Conservation (phyloP, 768 basidiomycete species). For the Leccinum subgranulosum region DNA sequence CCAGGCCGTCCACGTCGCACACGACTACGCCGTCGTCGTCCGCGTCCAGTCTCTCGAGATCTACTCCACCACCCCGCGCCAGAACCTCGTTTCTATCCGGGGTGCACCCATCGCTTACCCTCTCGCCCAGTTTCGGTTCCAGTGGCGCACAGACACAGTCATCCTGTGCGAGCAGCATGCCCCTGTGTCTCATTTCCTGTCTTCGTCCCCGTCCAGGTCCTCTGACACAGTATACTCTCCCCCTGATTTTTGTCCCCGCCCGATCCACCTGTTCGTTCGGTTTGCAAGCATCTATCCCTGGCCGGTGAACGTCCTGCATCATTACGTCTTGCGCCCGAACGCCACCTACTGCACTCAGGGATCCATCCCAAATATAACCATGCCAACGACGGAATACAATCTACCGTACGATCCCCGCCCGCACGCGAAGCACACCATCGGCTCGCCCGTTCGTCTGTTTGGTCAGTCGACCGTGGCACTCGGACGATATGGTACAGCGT, state of each 20-base stretch:
- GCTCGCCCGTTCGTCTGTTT: conserved; percentile 57
- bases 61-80: conserved; percentile 35
- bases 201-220: not conserved
- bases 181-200: not conserved
- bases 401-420: conserved; percentile 45
- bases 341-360: conserved; percentile 26
- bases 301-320: conserved; percentile 69
- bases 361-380: not conserved
- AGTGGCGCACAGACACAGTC: conserved; percentile 56
- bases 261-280: conserved; percentile 54
- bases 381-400: conserved; percentile 29
- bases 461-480: conserved; percentile 51
- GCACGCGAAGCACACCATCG: conserved; percentile 37
- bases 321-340: conserved; percentile 52
- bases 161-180: conserved; percentile 34
- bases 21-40: conserved; percentile 45
- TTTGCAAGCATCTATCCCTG: conserved; percentile 61
- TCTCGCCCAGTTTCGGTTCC: conserved; percentile 46
- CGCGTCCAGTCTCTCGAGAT: conserved; percentile 41
- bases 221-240: not conserved
- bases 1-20: conserved; percentile 41
- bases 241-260: conserved; percentile 7
- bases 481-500: conserved; percentile 56
- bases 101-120: conserved; percentile 37
- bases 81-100: conserved; percentile 11